phyloP scores from a whole-genome alignment of 768 basidiomycete species.

The Artomyces pyxidatus region DNA sequence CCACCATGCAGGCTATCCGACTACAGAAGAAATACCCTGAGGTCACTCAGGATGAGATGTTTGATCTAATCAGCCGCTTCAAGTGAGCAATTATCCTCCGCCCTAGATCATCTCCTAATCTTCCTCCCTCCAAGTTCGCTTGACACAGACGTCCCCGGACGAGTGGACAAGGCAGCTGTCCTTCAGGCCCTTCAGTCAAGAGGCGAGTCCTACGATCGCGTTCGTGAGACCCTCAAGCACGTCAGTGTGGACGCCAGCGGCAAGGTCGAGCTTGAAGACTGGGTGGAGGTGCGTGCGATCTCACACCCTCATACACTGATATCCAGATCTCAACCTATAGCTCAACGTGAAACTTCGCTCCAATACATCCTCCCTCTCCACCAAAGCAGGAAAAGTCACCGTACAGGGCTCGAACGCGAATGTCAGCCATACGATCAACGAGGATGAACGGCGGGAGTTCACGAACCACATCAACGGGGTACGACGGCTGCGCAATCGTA shows the following conservation, averaged over 20 bases:
- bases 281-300: constrained; percentile 72
- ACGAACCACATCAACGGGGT: constrained; percentile 98
- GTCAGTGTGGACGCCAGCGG: constrained; percentile 94
- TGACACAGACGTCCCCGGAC: constrained; percentile 70
- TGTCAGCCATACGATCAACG: constrained; percentile 95
- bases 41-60: constrained; percentile 88
- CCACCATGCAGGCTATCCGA: constrained; percentile 70
- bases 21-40: constrained; percentile 91
- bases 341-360: constrained; percentile 73
- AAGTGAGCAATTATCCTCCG: constrained; percentile 53
- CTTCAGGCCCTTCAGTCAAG: constrained; percentile 69
- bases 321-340: constrained; percentile 28
- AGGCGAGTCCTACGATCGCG: constrained; percentile 88
- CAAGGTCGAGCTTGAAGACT: constrained; percentile 94
- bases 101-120: constrained; percentile 9
- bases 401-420: constrained; percentile 93
- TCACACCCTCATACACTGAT: background rate
- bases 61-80: constrained; percentile 90
- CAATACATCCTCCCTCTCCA: constrained; percentile 33
- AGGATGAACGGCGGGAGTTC: constrained; percentile 91
- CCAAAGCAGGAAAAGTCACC: constrained; percentile 83
- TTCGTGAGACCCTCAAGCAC: constrained; percentile 83
- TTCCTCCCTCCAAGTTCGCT: constrained; percentile 43
- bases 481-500: constrained; percentile 21
- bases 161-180: constrained; percentile 75